Conservation (phyloP, 208 protist genomes). For the Crithidia fasciculata region DNA sequence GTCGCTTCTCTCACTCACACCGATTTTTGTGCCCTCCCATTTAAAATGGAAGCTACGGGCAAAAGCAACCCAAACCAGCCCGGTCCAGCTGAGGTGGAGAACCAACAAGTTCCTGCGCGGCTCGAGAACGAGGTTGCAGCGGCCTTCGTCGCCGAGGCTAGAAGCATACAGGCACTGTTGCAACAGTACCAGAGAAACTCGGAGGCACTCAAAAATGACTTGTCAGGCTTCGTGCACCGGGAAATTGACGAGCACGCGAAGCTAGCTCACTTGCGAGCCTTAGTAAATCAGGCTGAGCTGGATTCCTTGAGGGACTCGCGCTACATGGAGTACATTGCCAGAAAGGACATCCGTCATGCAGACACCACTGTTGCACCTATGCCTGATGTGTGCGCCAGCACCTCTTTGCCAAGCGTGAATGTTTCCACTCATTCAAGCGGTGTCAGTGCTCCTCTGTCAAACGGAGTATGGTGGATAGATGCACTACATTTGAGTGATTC, state of each 20-base stretch:
- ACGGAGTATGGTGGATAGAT: slow-evolving; percentile 8
- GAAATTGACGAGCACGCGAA: slow-evolving; percentile 29
- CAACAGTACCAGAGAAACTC: slow-evolving; percentile 6
- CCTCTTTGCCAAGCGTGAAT: too few relatives aligned
- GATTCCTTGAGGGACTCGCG: slow-evolving; percentile 2
- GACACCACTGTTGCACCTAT: too few relatives aligned
- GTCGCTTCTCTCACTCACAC: too few relatives aligned
- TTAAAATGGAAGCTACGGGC: too few relatives aligned
- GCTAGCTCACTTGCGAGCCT: slow-evolving; percentile 22
- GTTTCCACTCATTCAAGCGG: too few relatives aligned
- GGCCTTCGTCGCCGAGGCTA: slow-evolving; percentile 17
- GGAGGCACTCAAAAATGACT: slow-evolving; percentile 9
- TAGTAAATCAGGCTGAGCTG: slow-evolving; percentile 23
- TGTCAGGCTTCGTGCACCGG: slow-evolving; percentile 21
- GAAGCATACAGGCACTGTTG: slow-evolving; percentile 23
- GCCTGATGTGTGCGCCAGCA: too few relatives aligned
- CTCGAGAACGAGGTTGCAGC: background rate
- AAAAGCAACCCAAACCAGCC: too few relatives aligned
- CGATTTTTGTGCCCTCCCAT: too few relatives aligned
- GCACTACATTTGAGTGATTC: background rate
- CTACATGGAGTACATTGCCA: slow-evolving; percentile 22
- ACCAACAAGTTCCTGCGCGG: too few relatives aligned
- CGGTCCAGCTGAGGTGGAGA: too few relatives aligned
- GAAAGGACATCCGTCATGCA: background rate
- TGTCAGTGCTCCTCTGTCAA: background rate